Evolutionary conservation across 192 early-diverging fungal species (phyloP).

Genomic region (Podila clonocystis): DNA sequence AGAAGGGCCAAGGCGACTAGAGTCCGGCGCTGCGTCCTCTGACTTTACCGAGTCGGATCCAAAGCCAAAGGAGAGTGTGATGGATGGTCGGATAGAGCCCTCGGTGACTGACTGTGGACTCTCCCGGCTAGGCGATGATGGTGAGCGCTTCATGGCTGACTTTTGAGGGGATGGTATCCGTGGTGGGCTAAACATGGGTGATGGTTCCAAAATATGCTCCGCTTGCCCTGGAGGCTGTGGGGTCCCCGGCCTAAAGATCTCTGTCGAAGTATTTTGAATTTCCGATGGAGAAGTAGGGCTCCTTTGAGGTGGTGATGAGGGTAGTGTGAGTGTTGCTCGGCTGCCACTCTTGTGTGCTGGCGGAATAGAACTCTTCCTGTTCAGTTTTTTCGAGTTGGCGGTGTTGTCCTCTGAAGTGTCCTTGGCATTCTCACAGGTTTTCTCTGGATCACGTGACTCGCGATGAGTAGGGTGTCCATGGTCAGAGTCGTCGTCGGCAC

Average conservation of each 20-base stretch:
- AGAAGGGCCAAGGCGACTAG: slow-evolving; percentile 10
- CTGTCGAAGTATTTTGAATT: background rate
- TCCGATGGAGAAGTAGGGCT: background rate
- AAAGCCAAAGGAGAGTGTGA: background rate
- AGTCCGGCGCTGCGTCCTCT: background rate
- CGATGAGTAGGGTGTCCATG: background rate
- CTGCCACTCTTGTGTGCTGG: background rate
- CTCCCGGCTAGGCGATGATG: slow-evolving; percentile 2
- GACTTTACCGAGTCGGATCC: background rate
- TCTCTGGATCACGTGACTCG: background rate
- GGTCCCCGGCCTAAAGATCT: background rate
- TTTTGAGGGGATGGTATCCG: slow-evolving; percentile 9
- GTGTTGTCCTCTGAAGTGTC: slow-evolving; percentile 14
- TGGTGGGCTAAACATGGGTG: slow-evolving; percentile 10
- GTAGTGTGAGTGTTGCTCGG: slow-evolving; percentile 8
- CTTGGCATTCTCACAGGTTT: background rate
- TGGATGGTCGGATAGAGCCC: background rate
- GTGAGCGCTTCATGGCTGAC: slow-evolving; percentile 4
- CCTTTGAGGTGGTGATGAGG: slow-evolving; percentile 5
- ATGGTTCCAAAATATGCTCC: slow-evolving; percentile 13
- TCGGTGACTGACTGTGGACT: background rate
- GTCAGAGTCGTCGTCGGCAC: background rate
- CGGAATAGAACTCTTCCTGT: slow-evolving; percentile 18
- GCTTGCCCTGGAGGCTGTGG: background rate
- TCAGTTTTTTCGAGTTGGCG: slow-evolving; percentile 17